Evolutionary conservation across 75 land plant species (phyloP).

Genomic region (Pinus taeda): DNA sequence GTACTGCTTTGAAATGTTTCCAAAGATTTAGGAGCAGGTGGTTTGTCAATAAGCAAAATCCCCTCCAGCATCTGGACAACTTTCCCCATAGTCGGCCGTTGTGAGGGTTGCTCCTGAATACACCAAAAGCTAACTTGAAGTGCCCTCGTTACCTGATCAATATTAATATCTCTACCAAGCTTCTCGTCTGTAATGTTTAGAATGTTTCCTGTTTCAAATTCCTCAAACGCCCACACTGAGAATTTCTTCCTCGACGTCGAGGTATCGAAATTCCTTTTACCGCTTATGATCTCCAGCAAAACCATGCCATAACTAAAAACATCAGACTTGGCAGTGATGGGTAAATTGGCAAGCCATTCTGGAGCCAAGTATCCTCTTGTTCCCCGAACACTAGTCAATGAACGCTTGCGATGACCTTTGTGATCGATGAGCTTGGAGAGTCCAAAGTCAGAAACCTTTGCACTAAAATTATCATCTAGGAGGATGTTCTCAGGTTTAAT

Average conservation of each 20-base stretch:
- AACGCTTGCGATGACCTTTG: conserved; percentile 52
- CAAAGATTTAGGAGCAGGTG: conserved; percentile 52
- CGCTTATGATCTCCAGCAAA: conserved; percentile 78
- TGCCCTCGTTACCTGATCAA: conserved; percentile 58
- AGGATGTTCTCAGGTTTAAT: conserved; percentile 97
- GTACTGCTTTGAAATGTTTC: conserved; percentile 24
- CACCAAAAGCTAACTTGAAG: conserved; percentile 80
- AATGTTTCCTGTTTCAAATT: conserved; percentile 62
- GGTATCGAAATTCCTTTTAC: conserved; percentile 70
- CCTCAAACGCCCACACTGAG: conserved; percentile 78
- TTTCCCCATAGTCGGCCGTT: conserved; percentile 73
- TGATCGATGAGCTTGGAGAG: conserved; percentile 63
- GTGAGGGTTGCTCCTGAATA: conserved; percentile 80
- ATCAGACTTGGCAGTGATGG: conserved; percentile 79
- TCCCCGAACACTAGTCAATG: conserved; percentile 49
- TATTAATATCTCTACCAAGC: conserved; percentile 30
- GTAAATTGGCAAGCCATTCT: conserved; percentile 80
- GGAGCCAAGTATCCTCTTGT: conserved; percentile 88
- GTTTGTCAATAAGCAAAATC: conserved; percentile 44
- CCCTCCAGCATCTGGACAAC: conserved; percentile 91
- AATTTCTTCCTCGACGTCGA: conserved; percentile 46
- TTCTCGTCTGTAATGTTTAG: conserved; percentile 51
- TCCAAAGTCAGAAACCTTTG: conserved; percentile 90
- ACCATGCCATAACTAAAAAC: conserved; percentile 91
- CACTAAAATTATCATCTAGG: conserved; percentile 67